phyloP scores from a whole-genome alignment of 2,329 filamentous ascomycete genomes.

The Monosporascus sp. region DNA sequence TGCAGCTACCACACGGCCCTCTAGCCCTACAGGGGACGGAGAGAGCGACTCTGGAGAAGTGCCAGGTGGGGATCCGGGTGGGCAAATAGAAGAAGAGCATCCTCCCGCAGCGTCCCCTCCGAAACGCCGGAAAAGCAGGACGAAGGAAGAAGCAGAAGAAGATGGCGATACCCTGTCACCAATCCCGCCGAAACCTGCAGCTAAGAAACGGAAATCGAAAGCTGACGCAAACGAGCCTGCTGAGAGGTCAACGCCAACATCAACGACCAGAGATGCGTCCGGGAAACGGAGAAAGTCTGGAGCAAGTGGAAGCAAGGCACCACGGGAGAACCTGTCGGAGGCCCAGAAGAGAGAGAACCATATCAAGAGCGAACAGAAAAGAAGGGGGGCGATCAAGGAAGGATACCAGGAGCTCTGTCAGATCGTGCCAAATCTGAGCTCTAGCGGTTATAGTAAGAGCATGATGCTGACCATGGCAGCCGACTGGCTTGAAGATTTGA shows the following conservation, averaged over 20 bases:
- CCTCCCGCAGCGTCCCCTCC: conserved; percentile 37
- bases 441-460: conserved; percentile 78
- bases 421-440: conserved; percentile 69
- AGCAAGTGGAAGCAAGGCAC: conserved; percentile 36
- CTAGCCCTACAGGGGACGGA: conserved; percentile 43
- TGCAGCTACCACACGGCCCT: conserved; percentile 52
- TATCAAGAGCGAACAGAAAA: conserved; percentile 54
- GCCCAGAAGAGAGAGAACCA: conserved; percentile 81
- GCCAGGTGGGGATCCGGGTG: conserved; percentile 19
- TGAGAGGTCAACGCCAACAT: conserved; percentile 26
- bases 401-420: conserved; percentile 77
- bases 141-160: conserved; percentile 39
- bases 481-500: conserved; percentile 70
- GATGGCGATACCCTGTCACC: conserved; percentile 34
- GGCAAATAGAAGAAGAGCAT: conserved; percentile 28
- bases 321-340: conserved; percentile 72
- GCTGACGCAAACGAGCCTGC: conserved; percentile 28
- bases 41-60: conserved; percentile 15
- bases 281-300: conserved; percentile 48
- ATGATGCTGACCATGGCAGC: conserved; percentile 70
- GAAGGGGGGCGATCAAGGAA: conserved; percentile 63
- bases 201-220: conserved; percentile 45
- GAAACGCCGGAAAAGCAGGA: conserved; percentile 53
- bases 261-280: conserved; percentile 28
- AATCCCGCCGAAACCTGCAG: conserved; percentile 26